These are phyloP conservation scores for Debaryomyces sp. DNA, from an alignment of 1,139 yeast species.

Conservation along the genomic window DNA sequence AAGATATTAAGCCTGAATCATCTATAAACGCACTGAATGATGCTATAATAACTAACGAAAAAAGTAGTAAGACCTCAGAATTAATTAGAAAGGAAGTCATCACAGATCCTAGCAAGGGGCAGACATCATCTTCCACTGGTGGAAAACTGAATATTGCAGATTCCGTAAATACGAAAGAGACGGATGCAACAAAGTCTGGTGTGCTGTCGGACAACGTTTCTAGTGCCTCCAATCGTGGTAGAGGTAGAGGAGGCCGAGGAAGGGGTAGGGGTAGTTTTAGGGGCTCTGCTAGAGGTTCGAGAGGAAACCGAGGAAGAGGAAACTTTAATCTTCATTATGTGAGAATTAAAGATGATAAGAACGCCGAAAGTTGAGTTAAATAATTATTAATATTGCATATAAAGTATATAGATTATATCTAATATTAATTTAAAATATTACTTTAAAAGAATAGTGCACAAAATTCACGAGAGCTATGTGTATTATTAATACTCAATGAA, in stretches of 20 bases:
- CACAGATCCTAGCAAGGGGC: not conserved
- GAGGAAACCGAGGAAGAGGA: conserved; percentile 9
- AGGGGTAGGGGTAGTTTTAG: conserved; percentile 23
- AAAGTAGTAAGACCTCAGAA: not conserved
- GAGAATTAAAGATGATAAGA: conserved; percentile 21
- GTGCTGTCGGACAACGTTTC: not conserved
- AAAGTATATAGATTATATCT: conserved; percentile 4
- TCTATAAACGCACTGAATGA: not conserved
- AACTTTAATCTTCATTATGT: conserved; percentile 31
- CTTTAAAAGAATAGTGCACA: not conserved
- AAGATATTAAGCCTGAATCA: not conserved
- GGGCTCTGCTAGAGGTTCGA: conserved; percentile 12
- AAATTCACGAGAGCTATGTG: not conserved
- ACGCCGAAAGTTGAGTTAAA: conserved; percentile 1
- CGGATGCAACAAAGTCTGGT: not conserved
- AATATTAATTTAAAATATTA: not conserved
- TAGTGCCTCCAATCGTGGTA: not conserved
- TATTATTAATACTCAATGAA: conserved; percentile 1
- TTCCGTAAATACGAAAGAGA: not conserved
- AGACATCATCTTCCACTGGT: conserved; percentile 2
- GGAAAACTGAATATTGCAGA: not conserved
- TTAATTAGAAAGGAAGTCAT: not conserved
- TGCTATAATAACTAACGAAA: not conserved
- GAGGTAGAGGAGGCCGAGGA: conserved; percentile 16
- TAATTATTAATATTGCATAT: conserved; percentile 3